A percentile compares a stretch with the other conserved stretches of the same genome.
phyloP scores from a whole-genome alignment of 1,284 basidiomycete genomes.

The Fomitopsis pinicola region DNA sequence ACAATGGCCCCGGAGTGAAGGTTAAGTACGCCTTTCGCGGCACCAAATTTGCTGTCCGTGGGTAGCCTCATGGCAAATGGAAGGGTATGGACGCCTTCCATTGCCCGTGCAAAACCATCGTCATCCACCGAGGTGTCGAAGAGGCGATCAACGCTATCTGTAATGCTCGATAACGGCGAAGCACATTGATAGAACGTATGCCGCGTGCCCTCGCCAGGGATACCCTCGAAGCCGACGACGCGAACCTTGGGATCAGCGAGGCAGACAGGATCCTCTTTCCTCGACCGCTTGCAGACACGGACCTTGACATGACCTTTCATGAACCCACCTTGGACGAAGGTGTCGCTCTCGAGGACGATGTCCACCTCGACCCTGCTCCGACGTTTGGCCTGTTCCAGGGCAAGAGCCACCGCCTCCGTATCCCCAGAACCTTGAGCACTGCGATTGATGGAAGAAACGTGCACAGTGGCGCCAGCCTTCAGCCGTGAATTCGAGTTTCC shows the following conservation, averaged over 20 bases:
- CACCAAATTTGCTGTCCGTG: conserved; percentile 51
- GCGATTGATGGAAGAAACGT: conserved; percentile 23
- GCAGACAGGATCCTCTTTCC: conserved; percentile 58
- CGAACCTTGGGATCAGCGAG: conserved; percentile 81
- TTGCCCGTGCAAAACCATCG: conserved; percentile 69
- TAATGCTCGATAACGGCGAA: conserved; percentile 53
- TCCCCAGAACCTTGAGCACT: conserved; percentile 14
- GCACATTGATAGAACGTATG: conserved; percentile 87
- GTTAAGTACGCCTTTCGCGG: conserved; percentile 66
- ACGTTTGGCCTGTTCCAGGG: conserved; percentile 61
- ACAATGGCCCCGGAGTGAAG: conserved; percentile 61
- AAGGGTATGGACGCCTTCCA: conserved; percentile 68
- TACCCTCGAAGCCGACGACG: conserved; percentile 84
- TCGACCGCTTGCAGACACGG: conserved; percentile 55
- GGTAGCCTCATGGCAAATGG: conserved; percentile 82
- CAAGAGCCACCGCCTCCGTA: conserved; percentile 22
- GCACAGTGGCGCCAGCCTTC: conserved; percentile 46
- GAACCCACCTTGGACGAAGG: conserved; percentile 79
- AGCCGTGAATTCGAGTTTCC: conserved; percentile 55
- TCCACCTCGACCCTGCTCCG: conserved; percentile 82
- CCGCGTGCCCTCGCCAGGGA: conserved; percentile 56
- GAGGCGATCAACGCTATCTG: conserved; percentile 39
- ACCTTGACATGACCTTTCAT: conserved; percentile 75
- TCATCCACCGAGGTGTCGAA: conserved; percentile 54
- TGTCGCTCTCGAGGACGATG: conserved; percentile 72